Percentiles rank a stretch among this genome's conserved stretches.
phyloP scores from a whole-genome alignment of 2,329 filamentous ascomycete genomes.

The Colletotrichum euphorbiae region DNA sequence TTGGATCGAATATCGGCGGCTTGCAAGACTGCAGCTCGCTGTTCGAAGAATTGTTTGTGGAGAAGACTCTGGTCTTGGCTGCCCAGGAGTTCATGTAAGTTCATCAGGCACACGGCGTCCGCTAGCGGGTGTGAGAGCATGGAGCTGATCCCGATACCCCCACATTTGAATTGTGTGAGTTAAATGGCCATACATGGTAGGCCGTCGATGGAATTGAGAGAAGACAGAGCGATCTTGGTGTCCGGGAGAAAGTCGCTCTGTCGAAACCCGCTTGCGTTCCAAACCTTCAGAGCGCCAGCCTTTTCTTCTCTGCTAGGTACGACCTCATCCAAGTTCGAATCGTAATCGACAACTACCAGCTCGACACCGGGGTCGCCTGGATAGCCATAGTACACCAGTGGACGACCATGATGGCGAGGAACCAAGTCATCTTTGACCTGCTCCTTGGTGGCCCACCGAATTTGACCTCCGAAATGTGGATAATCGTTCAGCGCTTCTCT shows the following conservation, averaged over 20 bases:
- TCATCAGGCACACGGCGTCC: slow-evolving; percentile 56
- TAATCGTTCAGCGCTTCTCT: slow-evolving; percentile 51
- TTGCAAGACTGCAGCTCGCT: not conserved
- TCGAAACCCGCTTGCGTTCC: slow-evolving; percentile 50
- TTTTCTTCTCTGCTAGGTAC: slow-evolving; percentile 44
- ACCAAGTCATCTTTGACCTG: slow-evolving; percentile 42
- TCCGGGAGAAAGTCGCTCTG: slow-evolving; percentile 49
- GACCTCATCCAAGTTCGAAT: slow-evolving; percentile 45
- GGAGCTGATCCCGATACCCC: slow-evolving; percentile 55
- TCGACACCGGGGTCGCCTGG: slow-evolving; percentile 56
- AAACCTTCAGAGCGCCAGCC: slow-evolving; percentile 44
- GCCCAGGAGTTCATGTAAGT: slow-evolving; percentile 59
- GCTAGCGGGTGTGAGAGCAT: slow-evolving; percentile 57
- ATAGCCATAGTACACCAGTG: slow-evolving; percentile 51
- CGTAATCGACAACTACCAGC: slow-evolving; percentile 49
- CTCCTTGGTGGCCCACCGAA: slow-evolving; percentile 50
- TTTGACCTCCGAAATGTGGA: slow-evolving; percentile 56
- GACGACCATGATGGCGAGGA: slow-evolving; percentile 49
- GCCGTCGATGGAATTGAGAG: slow-evolving; percentile 45
- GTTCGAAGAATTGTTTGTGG: not conserved
- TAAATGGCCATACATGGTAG: slow-evolving; percentile 52
- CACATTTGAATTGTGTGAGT: slow-evolving; percentile 54
- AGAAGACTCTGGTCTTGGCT: slow-evolving; percentile 43
- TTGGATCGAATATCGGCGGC: slow-evolving; percentile 55
- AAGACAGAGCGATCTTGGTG: slow-evolving; percentile 50